Evolutionary conservation across 2,329 filamentous ascomycete genomes (phyloP).

Genomic region (Zymoseptoria brevis): DNA sequence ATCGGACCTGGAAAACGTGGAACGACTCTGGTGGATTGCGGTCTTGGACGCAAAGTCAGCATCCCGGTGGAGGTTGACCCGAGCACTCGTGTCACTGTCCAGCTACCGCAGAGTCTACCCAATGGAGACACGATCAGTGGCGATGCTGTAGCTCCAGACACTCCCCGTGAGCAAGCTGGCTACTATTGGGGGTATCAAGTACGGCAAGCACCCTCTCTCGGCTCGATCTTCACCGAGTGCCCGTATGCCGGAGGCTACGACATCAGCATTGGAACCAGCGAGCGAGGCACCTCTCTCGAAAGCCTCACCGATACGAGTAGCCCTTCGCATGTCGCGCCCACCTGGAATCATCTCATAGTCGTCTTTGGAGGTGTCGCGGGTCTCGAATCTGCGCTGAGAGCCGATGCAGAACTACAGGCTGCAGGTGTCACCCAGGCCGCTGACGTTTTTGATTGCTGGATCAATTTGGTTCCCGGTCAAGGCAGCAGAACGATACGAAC

Average conservation of each 20-base stretch:
- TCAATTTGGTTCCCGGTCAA: constrained; percentile 72
- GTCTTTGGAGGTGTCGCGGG: constrained; percentile 77
- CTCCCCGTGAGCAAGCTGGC: constrained; percentile 64
- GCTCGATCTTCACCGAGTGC: constrained; percentile 68
- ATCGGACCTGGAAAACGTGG: constrained; percentile 30
- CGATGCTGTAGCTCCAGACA: constrained; percentile 51
- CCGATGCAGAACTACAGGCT: constrained; percentile 50
- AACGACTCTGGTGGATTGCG: constrained; percentile 42
- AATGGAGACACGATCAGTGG: constrained; percentile 9
- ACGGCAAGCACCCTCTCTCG: constrained; percentile 58
- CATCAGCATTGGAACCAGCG: constrained; percentile 73
- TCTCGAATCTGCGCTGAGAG: constrained; percentile 64
- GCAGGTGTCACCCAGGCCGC: constrained; percentile 58
- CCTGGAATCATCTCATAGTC: constrained; percentile 59
- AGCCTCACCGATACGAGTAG: constrained; percentile 33
- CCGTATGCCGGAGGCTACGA: constrained; percentile 72
- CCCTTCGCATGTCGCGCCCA: constrained; percentile 35
- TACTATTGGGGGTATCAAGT: constrained; percentile 84
- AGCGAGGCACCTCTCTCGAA: constrained; percentile 50
- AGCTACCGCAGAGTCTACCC: constrained; percentile 44
- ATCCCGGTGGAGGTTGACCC: constrained; percentile 57
- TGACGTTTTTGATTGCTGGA: constrained; percentile 75
- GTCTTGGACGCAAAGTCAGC: constrained; percentile 40
- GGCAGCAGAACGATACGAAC: constrained; percentile 76
- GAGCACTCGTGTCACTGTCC: constrained; percentile 66